phyloP scores from a whole-genome alignment of 2,329 filamentous ascomycete species.

The Colletotrichum melonis region DNA sequence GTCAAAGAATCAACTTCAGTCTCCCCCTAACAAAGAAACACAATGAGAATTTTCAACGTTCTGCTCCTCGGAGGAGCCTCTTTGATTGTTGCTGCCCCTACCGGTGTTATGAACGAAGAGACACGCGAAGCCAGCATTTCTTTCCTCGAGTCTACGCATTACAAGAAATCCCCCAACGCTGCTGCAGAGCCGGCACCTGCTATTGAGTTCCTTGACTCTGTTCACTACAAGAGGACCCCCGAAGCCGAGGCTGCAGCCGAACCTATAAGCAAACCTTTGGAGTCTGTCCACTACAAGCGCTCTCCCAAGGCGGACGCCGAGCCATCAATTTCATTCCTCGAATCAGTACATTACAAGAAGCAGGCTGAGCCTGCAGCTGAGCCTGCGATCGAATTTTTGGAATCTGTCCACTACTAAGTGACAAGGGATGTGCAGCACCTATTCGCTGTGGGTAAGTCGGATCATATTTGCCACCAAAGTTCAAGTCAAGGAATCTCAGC shows the following conservation, averaged over 20 bases:
- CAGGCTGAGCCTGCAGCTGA: neutral
- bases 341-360: conserved; percentile 21
- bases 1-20: neutral
- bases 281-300: conserved; percentile 21
- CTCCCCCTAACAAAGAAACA: neutral
- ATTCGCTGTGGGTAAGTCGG: conserved; percentile 42
- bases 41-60: neutral
- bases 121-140: neutral
- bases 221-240: conserved; percentile 15
- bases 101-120: neutral
- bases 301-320: conserved; percentile 7
- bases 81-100: conserved; percentile 4
- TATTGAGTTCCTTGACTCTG: conserved; percentile 7
- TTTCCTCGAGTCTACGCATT: neutral
- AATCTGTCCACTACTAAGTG: conserved; percentile 10
- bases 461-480: neutral
- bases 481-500: no score
- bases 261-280: conserved; percentile 5
- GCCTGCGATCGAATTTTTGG: conserved; percentile 13
- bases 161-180: neutral
- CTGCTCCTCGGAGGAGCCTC: conserved; percentile 3
- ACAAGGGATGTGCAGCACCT: neutral
- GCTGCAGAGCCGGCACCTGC: neutral
- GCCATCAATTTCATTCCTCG: conserved; percentile 13
- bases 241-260: conserved; percentile 5